Evolutionary conservation across 2,329 filamentous ascomycete species (phyloP), one percentile per base, ranked within the genome.

Genomic region (Hymenoscyphus linearis): DNA sequence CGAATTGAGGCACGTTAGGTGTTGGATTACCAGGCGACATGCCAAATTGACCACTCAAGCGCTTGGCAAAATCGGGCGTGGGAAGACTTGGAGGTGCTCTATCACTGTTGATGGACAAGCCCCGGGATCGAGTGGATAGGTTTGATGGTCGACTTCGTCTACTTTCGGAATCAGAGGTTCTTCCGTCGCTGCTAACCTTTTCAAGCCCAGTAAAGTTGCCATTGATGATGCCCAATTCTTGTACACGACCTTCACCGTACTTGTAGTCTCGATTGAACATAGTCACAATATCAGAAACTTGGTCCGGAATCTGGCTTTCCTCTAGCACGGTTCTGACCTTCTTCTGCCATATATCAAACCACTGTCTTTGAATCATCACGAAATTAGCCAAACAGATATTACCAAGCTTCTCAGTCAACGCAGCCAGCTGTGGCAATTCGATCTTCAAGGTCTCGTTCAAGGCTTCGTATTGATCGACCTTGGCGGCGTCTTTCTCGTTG

Each of bases 361-460:
- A 99, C 55, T 85, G 82, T 18, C 85, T 82, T 74, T 97, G 93
- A 53, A 96, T 87, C 65, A 89, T 86, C 67, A 97, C 85, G 70
- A 98, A 91, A 69, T 91, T 92, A 61, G 83, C 85, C 52, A 96
- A 80, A 69, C 91, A 93, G 26, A 89, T 87, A 69, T 92, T 90
- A 69, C 95, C 91, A 64, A 97, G 79, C 69, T 87, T 89, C 64
- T 91, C 90, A 1, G 93, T 97, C 65, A 95, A 77, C 7, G 79
- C 77, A 57, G 95, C 96, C 16, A 99, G 82, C 72, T 87, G 87
- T 1, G 93, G 93, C 54, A 99, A 81, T 73, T 98, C 93, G 67
- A 93, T 89, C 75, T 96, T 97, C 62, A 98, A 80, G 0, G 93
- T 91, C 65, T 96, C 91, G 71, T 98, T 98, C 62, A 99, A 80